These are phyloP conservation scores for Sarocladium oryzae DNA, from an alignment of 2,329 filamentous ascomycete species.

Conservation along the genomic window DNA sequence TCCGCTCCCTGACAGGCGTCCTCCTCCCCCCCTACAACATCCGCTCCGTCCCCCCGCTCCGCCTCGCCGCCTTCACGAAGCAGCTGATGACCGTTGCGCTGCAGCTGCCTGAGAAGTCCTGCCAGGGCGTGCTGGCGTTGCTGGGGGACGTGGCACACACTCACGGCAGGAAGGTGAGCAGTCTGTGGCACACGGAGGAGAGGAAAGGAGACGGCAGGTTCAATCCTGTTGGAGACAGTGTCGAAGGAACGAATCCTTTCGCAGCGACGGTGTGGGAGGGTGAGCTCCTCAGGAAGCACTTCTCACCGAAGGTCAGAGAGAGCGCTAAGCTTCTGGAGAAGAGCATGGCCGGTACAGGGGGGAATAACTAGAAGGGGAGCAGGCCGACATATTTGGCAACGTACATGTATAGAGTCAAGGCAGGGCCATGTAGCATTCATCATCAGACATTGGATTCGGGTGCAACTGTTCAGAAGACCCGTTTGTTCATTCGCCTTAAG, in stretches of 20 bases:
- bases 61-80: conserved; percentile 89
- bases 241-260: conserved; percentile 87
- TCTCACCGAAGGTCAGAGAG: conserved; percentile 78
- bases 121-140: conserved; percentile 71
- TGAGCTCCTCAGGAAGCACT: conserved; percentile 79
- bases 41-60: conserved; percentile 69
- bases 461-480: neutral
- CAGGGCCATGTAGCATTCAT: no score
- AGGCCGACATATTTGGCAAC: no score
- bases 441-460: no score
- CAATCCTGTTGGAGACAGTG: conserved; percentile 62
- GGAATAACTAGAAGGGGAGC: neutral
- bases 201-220: conserved; percentile 84
- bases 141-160: conserved; percentile 72
- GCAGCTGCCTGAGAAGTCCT: conserved; percentile 86
- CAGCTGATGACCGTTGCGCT: conserved; percentile 76
- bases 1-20: conserved; percentile 77
- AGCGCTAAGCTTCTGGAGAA: conserved; percentile 65
- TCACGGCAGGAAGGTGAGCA: conserved; percentile 73
- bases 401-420: no score
- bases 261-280: conserved; percentile 90
- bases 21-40: conserved; percentile 71
- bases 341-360: conserved; percentile 39
- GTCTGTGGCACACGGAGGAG: conserved; percentile 94
- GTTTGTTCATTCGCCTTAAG: neutral